Conservation (phyloP, 768 basidiomycete genomes). For the Rhodocollybia butyracea region DNA sequence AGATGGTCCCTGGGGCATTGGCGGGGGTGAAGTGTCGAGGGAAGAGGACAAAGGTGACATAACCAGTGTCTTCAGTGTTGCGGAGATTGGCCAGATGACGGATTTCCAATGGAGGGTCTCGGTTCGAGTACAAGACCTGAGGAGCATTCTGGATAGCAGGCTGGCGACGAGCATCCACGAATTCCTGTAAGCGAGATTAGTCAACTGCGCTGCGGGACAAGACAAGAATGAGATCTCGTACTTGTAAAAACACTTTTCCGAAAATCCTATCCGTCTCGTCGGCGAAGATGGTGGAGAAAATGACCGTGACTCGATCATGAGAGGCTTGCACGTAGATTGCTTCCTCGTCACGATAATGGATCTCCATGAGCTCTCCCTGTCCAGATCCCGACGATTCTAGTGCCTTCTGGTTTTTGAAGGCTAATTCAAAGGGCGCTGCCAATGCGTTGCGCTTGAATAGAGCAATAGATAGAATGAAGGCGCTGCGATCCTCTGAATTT, state of each 20-base stretch:
- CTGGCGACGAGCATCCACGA: conserved; percentile 94
- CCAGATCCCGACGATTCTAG: conserved; percentile 70
- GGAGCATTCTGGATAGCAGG: conserved; percentile 95
- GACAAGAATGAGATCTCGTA: conserved; percentile 24
- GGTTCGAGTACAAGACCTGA: conserved; percentile 91
- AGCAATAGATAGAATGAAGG: conserved; percentile 77
- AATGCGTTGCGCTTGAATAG: conserved; percentile 91
- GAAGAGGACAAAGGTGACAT: conserved; percentile 97
- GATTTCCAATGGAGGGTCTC: conserved; percentile 96
- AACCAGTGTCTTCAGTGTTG: conserved; percentile 86
- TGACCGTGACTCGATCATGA: conserved; percentile 93
- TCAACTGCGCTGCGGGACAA: not conserved
- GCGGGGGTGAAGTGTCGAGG: conserved; percentile 85
- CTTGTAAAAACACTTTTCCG: conserved; percentile 98
- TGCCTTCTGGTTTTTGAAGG: conserved; percentile 78
- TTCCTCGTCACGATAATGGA: conserved; percentile 96
- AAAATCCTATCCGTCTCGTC: conserved; percentile 98
- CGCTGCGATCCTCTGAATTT: conserved; percentile 67
- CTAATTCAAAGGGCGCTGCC: conserved; percentile 90
- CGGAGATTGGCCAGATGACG: conserved; percentile 80
- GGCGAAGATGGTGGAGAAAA: conserved; percentile 94
- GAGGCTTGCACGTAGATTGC: conserved; percentile 94
- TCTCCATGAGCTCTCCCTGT: conserved; percentile 83
- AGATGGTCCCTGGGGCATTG: conserved; percentile 76
- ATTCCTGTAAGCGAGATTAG: conserved; percentile 61